Percentiles rank a stretch among this genome's conserved stretches.
phyloP scores from a whole-genome alignment of 75 land plant species.

The Azolla pinnata region DNA sequence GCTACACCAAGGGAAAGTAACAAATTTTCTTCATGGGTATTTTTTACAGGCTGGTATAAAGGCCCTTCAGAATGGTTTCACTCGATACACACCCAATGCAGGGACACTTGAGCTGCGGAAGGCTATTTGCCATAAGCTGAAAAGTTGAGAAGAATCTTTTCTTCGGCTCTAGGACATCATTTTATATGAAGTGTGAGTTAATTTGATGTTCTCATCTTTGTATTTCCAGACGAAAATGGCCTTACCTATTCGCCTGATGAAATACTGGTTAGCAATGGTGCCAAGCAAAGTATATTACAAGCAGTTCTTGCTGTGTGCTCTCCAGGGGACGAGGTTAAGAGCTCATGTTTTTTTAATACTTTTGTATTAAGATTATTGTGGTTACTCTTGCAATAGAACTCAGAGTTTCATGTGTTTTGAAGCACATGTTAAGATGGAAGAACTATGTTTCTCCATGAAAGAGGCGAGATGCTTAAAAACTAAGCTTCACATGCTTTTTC shows the following conservation, averaged over 20 bases:
- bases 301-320: constrained; percentile 92
- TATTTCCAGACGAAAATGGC: constrained; percentile 81
- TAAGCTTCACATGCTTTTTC: background rate
- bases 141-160: no score
- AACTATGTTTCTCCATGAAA: no score
- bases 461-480: no score
- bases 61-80: constrained; percentile 78
- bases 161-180: no score
- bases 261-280: constrained; percentile 95
- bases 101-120: constrained; percentile 80
- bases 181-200: no score
- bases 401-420: background rate
- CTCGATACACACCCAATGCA: constrained; percentile 94
- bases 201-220: background rate
- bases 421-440: no score
- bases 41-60: constrained; percentile 64
- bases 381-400: background rate
- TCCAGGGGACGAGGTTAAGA: constrained; percentile 87
- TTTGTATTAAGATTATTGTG: background rate
- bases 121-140: constrained; percentile 78
- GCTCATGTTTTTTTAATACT: background rate
- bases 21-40: no score
- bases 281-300: constrained; percentile 82
- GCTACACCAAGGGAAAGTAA: no score
- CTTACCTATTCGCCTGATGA: constrained; percentile 76